Base-by-base conservation (phyloP, 495 filamentous ascomycete species). In the Podospora tetraspora region DNA sequence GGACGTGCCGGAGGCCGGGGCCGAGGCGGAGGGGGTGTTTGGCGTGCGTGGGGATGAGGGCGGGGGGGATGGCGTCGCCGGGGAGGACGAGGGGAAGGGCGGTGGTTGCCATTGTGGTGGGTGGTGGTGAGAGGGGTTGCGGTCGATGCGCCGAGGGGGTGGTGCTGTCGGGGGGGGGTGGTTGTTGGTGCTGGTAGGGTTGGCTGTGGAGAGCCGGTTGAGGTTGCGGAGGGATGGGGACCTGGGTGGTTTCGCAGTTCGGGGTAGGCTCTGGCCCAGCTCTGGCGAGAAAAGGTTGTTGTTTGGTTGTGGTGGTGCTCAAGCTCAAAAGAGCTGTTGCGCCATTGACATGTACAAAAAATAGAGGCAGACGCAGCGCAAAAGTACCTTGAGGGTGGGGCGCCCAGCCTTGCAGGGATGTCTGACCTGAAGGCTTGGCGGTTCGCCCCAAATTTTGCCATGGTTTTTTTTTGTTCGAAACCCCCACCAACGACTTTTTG, bases 1-100 rank as follows among this genome's bases (percentile, higher is more conserved):
- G 90, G 57, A 87, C 86, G 73, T 93, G 90, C 25, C 85, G 87
- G 43, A 97, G 84, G 37, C 95, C 95, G 12, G 93, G 92, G 32
- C 95, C 95, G 30, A 99, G 84, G 71, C 90, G 90, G 68, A 99
- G 83, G 29, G 92, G 84, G 65, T 86, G 82, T 70, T 86, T 87
- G 22, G 83, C 84, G 70, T 88, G 88, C 37, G 83, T 82, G 2
- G 92, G 85, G 13, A 86, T 88, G 16, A 93, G 85, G 11, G 81
- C 76, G 10, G 91, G 83, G 68, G 85, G 79, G 63, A 97, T 83
- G 58, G 81, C 75, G 69, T 98, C 93, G 65, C 96, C 93, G 0
- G 95, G 95, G 43, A 99, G 85, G 58, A 90, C 85, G 68, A 94
- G 72, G 27, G 83, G 68, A 22, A 65, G 81, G 68, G 84, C 75